These are phyloP conservation scores for Nicotiana noctiflora DNA, from an alignment of 257 asterid genomes.

Conservation along the genomic window DNA sequence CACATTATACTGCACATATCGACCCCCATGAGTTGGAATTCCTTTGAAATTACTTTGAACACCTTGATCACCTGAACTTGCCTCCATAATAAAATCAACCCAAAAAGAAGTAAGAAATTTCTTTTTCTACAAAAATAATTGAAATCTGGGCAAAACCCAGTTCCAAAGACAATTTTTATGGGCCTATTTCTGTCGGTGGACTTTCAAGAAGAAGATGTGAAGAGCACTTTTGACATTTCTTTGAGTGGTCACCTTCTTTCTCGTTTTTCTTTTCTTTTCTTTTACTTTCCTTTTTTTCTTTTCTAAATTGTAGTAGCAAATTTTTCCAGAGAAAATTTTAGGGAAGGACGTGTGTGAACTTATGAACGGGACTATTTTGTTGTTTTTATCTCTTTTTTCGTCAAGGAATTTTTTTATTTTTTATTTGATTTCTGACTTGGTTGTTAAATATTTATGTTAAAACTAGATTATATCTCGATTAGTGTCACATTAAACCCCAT, in stretches of 20 bases:
- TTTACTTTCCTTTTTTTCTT: neutral
- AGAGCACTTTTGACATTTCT: slow-evolving; percentile 25
- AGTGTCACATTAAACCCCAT: too few relatives aligned
- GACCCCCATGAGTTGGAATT: slow-evolving; percentile 63
- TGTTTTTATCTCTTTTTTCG: slow-evolving; percentile 37
- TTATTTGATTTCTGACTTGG: too few relatives aligned
- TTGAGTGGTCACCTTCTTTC: neutral
- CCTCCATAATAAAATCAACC: slow-evolving; percentile 40
- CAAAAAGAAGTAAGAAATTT: neutral
- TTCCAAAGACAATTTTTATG: slow-evolving; percentile 12
- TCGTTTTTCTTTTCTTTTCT: neutral
- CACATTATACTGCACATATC: slow-evolving; percentile 68
- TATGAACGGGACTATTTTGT: slow-evolving; percentile 62
- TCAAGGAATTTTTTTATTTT: slow-evolving; percentile 21
- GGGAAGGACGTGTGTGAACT: slow-evolving; percentile 32
- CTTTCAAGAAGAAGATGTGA: slow-evolving; percentile 23
- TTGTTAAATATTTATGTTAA: too few relatives aligned
- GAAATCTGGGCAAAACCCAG: slow-evolving; percentile 20
- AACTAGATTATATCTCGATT: too few relatives aligned
- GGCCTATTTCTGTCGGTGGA: slow-evolving; percentile 33
- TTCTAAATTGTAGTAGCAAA: neutral
- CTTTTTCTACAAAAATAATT: neutral
- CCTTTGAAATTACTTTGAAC: slow-evolving; percentile 47
- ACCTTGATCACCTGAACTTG: slow-evolving; percentile 63
- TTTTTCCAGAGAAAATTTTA: slow-evolving; percentile 21